A percentile compares a stretch with the other conserved stretches of the same genome.
Conservation (phyloP, 2,329 filamentous ascomycete genomes). For the Lecanicillium sp. region DNA sequence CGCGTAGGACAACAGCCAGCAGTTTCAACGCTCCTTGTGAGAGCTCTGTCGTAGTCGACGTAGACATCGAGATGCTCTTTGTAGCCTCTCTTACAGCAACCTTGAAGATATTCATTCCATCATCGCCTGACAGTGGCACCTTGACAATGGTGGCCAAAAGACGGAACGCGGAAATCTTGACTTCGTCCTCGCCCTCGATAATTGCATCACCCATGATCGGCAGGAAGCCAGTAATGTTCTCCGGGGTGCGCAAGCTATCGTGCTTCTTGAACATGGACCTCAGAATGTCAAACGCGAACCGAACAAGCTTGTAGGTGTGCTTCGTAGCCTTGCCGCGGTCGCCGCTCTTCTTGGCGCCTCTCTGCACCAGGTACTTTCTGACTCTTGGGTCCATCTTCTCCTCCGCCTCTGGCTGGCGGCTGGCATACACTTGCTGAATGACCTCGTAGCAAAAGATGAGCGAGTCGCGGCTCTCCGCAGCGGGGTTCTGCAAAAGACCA, state of each 20-base stretch:
- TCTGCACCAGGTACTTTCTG: slow-evolving; percentile 72
- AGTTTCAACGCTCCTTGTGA: slow-evolving; percentile 86
- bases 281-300: slow-evolving; percentile 82
- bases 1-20: slow-evolving; percentile 74
- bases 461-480: slow-evolving; percentile 70
- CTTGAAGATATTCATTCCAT: slow-evolving; percentile 55
- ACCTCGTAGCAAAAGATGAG: slow-evolving; percentile 95
- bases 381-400: slow-evolving; percentile 54
- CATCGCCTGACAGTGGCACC: slow-evolving; percentile 69
- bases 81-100: slow-evolving; percentile 82
- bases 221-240: slow-evolving; percentile 78
- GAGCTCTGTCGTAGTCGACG: slow-evolving; percentile 73
- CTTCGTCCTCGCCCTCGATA: slow-evolving; percentile 79
- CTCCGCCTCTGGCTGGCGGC: slow-evolving; percentile 42
- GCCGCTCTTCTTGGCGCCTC: slow-evolving; percentile 66
- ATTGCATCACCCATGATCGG: slow-evolving; percentile 84
- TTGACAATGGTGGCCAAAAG: slow-evolving; percentile 80
- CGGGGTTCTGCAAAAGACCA: slow-evolving; percentile 75
- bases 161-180: slow-evolving; percentile 80
- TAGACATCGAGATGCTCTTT: slow-evolving; percentile 68
- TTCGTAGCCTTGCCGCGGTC: slow-evolving; percentile 66
- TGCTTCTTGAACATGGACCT: slow-evolving; percentile 82
- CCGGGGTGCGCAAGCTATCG: slow-evolving; percentile 67
- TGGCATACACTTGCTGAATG: slow-evolving; percentile 76
- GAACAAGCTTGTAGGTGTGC: slow-evolving; percentile 78